Conservation (phyloP, 2,329 filamentous ascomycete species). For the Teratosphaeria epicoccoides region DNA sequence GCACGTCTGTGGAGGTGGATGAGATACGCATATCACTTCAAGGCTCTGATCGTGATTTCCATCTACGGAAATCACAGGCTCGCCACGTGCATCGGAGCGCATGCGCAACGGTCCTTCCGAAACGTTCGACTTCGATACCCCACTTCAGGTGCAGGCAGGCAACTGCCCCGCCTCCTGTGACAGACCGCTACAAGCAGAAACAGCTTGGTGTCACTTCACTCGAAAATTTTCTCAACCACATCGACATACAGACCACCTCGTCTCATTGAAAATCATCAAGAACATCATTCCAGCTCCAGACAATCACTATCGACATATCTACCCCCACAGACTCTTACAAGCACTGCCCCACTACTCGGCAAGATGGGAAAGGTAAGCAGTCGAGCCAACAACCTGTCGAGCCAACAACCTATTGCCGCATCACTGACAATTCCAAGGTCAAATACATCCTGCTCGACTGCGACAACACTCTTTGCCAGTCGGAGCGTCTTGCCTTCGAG, state of each 20-base stretch:
- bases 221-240: neutral
- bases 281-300: neutral
- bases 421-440: conserved; percentile 3
- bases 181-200: no score
- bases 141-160: neutral
- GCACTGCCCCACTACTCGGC: neutral
- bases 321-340: neutral
- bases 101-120: neutral
- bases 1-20: neutral
- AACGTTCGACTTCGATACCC: neutral
- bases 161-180: neutral
- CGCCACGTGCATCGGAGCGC: neutral
- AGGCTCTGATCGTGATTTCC: neutral
- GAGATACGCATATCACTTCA: neutral
- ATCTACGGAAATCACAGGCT: neutral
- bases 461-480: conserved; percentile 88
- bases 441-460: conserved; percentile 45
- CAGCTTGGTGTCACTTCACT: neutral
- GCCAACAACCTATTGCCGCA: neutral
- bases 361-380: neutral
- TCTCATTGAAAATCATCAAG: neutral
- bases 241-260: neutral
- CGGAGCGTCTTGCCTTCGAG: conserved; percentile 82
- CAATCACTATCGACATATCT: neutral
- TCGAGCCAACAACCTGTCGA: neutral